These are phyloP conservation scores for Lanmaoa pseudosensibilis DNA, from an alignment of 768 basidiomycete genomes.

Conservation along the genomic window DNA sequence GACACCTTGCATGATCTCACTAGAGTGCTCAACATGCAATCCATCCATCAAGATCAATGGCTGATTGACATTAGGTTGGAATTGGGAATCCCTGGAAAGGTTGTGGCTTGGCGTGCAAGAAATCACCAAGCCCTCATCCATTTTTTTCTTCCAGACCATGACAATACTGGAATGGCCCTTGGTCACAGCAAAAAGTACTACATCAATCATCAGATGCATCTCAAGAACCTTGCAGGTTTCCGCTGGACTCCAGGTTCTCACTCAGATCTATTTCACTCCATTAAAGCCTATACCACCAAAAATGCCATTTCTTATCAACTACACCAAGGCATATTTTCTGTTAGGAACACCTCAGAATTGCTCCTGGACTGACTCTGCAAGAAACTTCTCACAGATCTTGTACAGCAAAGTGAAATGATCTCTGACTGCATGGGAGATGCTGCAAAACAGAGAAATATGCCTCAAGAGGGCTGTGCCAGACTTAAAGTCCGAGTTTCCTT, in stretches of 20 bases:
- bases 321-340: background rate
- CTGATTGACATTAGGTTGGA: background rate
- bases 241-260: background rate
- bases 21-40: background rate
- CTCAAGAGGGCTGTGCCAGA: background rate
- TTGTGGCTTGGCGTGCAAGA: background rate
- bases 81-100: background rate
- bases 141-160: background rate
- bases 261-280: background rate
- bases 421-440: background rate
- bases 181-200: rapidly evolving
- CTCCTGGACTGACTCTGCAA: background rate
- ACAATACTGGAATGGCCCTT: rapidly evolving
- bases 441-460: too few species aligned
- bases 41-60: background rate
- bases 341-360: background rate
- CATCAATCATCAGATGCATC: background rate
- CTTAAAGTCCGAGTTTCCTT: background rate
- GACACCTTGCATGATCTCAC: background rate
- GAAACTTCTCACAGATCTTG: background rate
- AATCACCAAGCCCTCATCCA: background rate
- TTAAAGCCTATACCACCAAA: slow-evolving; percentile 11
- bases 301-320: slow-evolving; percentile 12
- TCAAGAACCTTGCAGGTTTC: slow-evolving; percentile 9
- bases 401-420: background rate